Conservation (phyloP, 352 stramenopile genomes). For the Phytophthora sp. region DNA sequence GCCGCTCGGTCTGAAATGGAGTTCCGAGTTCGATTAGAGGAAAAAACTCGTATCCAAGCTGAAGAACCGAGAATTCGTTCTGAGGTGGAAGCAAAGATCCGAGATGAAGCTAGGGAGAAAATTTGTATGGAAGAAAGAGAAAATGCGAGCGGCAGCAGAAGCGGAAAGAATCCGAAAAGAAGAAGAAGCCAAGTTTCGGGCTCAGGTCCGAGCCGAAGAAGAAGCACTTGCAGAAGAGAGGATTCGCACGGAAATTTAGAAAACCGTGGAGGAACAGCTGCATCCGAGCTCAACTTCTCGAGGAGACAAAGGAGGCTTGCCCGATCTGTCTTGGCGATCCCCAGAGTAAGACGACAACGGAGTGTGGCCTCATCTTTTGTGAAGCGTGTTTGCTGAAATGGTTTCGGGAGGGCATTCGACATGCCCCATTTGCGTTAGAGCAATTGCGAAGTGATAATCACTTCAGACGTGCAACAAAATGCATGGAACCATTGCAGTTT, state of each 20-base stretch:
- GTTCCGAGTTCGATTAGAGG: background rate
- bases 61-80: background rate
- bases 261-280: background rate
- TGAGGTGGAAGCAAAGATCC: background rate
- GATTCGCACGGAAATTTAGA: background rate
- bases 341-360: too few relatives aligned
- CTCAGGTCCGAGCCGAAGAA: background rate
- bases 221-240: background rate
- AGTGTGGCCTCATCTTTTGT: too few relatives aligned
- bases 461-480: too few relatives aligned
- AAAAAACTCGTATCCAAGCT: background rate
- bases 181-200: background rate
- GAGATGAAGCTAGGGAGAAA: background rate
- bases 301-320: too few relatives aligned
- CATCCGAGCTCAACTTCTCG: too few relatives aligned
- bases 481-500: too few relatives aligned
- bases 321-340: too few relatives aligned
- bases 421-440: too few relatives aligned
- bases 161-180: background rate
- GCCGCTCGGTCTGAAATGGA: background rate
- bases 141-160: too few relatives aligned
- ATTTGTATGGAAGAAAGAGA: background rate
- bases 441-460: too few relatives aligned
- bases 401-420: too few relatives aligned
- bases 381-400: too few relatives aligned